Percentiles rank a stretch among this genome's conserved stretches.
These are phyloP conservation scores for Fusarium udum DNA, from an alignment of 2,329 filamentous ascomycete species.

Conservation along the genomic window DNA sequence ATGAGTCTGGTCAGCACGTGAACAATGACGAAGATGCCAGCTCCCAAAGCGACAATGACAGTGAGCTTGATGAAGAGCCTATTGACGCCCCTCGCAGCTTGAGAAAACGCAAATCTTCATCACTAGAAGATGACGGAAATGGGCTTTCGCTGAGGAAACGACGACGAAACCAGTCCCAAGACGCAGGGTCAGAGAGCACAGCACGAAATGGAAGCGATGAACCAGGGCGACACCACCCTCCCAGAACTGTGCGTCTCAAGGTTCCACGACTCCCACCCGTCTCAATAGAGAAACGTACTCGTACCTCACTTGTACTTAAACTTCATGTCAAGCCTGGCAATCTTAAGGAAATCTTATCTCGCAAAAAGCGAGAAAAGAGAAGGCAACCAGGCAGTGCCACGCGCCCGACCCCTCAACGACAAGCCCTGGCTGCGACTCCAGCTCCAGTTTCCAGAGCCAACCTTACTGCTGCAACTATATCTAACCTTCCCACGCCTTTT, in stretches of 20 bases:
- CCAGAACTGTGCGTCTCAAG: constrained; percentile 69
- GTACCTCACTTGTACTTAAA: constrained; percentile 49
- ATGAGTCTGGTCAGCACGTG: background rate
- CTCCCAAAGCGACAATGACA: constrained; percentile 21
- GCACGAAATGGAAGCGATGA: constrained; percentile 45
- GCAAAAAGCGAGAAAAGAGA: constrained; percentile 48
- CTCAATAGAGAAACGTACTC: constrained; percentile 52
- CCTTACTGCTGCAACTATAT: constrained; percentile 30
- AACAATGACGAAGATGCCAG: constrained; percentile 23
- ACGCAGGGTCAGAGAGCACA: constrained; percentile 51
- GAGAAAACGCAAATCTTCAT: constrained; percentile 85
- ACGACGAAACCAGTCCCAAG: constrained; percentile 59
- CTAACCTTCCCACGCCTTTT: constrained; percentile 64
- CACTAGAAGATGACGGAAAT: constrained; percentile 69
- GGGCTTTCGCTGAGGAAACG: constrained; percentile 63
- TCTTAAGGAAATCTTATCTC: constrained; percentile 50
- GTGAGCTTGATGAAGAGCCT: constrained; percentile 14
- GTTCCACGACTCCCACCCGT: constrained; percentile 53
- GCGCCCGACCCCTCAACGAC: constrained; percentile 39
- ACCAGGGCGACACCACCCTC: constrained; percentile 47
- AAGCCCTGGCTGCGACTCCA: constrained; percentile 14
- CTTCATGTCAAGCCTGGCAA: constrained; percentile 51
- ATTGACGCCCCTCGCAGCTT: constrained; percentile 75
- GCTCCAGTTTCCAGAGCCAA: constrained; percentile 35
- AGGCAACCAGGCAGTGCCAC: constrained; percentile 36